phyloP scores from a whole-genome alignment of 1,139 yeast genomes.

The Yamadazyma siamensis region DNA sequence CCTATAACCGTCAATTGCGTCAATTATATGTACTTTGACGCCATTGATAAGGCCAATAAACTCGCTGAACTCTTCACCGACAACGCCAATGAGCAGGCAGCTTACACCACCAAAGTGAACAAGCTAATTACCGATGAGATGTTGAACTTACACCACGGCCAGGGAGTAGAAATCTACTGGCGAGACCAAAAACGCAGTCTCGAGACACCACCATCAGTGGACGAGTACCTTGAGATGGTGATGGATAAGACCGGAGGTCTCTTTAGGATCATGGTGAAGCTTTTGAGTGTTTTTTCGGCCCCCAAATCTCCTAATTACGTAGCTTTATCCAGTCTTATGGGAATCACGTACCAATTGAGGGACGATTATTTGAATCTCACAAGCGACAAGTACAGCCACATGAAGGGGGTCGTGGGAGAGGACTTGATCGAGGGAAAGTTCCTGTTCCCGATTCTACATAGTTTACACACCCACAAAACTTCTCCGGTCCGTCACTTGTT shows the following conservation, averaged over 20 bases:
- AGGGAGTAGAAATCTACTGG: slow-evolving; percentile 87
- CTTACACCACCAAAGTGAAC: slow-evolving; percentile 13
- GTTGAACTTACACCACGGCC: slow-evolving; percentile 81
- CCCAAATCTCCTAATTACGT: slow-evolving; percentile 26
- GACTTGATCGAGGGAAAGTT: slow-evolving; percentile 88
- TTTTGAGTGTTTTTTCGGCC: slow-evolving; percentile 45
- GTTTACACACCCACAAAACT: slow-evolving; percentile 16
- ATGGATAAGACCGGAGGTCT: slow-evolving; percentile 88
- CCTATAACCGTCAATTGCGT: slow-evolving; percentile 83
- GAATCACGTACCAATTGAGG: slow-evolving; percentile 76
- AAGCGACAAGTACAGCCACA: slow-evolving; percentile 48
- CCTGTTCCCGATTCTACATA: slow-evolving; percentile 79
- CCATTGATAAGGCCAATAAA: slow-evolving; percentile 47
- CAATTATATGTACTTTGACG: slow-evolving; percentile 75
- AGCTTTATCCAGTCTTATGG: slow-evolving; percentile 72
- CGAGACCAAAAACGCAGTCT: slow-evolving; percentile 44
- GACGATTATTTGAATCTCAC: slow-evolving; percentile 75
- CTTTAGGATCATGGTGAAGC: slow-evolving; percentile 65
- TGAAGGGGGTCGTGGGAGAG: slow-evolving; percentile 77
- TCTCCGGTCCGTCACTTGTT: slow-evolving; percentile 25
- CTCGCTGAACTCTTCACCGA: slow-evolving; percentile 16
- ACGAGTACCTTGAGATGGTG: slow-evolving; percentile 76
- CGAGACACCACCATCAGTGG: slow-evolving; percentile 57
- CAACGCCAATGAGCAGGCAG: slow-evolving; percentile 8
- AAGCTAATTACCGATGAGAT: slow-evolving; percentile 62